These are phyloP conservation scores for Cystofilobasidium macerans DNA, from an alignment of 768 basidiomycete species.

Conservation along the genomic window DNA sequence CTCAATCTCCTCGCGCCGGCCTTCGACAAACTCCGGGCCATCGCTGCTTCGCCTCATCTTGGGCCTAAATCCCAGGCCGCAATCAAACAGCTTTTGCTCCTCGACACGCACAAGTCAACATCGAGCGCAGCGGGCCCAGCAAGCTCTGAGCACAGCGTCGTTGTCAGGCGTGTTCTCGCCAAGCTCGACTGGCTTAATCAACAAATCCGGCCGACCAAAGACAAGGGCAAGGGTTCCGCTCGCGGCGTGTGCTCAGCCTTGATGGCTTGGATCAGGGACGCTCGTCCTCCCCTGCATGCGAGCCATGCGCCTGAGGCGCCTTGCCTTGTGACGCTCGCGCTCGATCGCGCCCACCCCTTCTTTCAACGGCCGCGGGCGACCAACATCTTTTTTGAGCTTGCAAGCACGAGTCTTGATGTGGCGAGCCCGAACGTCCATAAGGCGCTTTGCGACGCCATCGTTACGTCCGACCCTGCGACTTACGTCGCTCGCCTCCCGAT, in stretches of 20 bases:
- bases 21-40: not conserved
- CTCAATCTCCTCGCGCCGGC: not conserved
- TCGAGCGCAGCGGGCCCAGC: too few species aligned
- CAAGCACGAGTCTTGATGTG: too few species aligned
- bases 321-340: not conserved
- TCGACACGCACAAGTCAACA: too few species aligned
- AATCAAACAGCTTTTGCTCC: too few species aligned
- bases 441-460: not conserved
- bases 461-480: not conserved
- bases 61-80: not conserved
- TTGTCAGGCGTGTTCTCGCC: too few species aligned
- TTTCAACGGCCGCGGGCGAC: not conserved
- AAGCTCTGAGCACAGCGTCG: too few species aligned
- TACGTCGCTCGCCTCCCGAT: not conserved
- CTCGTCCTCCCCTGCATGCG: not conserved
- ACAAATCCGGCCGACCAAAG: too few species aligned
- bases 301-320: too few species aligned
- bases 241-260: not conserved
- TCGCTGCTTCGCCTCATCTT: not conserved
- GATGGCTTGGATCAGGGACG: not conserved
- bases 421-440: not conserved
- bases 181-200: too few species aligned
- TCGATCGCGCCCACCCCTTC: not conserved
- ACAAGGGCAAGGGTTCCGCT: too few species aligned
- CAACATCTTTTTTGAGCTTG: not conserved